A percentile compares a stretch with the other conserved stretches of the same genome.
These are phyloP conservation scores for Phytophthora idaei DNA, from an alignment of 352 stramenopile genomes.

Conservation along the genomic window DNA sequence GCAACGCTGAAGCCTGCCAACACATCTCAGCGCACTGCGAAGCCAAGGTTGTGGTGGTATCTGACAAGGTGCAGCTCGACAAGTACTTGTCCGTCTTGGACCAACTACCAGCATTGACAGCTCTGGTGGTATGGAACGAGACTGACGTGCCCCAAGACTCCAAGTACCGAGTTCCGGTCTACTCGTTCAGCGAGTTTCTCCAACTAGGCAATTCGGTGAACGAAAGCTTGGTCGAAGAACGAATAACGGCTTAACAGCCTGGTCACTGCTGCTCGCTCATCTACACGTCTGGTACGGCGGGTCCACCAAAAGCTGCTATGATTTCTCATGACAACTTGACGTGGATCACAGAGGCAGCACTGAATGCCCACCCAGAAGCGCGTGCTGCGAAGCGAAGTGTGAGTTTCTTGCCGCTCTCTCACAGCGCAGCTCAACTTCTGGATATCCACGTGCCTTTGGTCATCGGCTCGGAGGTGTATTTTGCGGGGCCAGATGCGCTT, in stretches of 20 bases:
- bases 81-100: slow-evolving; percentile 75
- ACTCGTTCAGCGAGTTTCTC: slow-evolving; percentile 64
- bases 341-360: slow-evolving; percentile 58
- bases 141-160: slow-evolving; percentile 27
- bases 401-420: slow-evolving; percentile 84
- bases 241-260: slow-evolving; percentile 55
- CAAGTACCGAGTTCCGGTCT: slow-evolving; percentile 53
- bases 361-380: slow-evolving; percentile 54
- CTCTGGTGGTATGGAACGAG: slow-evolving; percentile 72
- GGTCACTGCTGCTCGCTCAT: slow-evolving; percentile 84
- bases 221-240: slow-evolving; percentile 33
- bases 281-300: slow-evolving; percentile 90
- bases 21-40: slow-evolving; percentile 82
- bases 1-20: slow-evolving; percentile 67
- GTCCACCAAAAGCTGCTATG: slow-evolving; percentile 68
- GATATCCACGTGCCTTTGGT: slow-evolving; percentile 79
- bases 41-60: slow-evolving; percentile 76
- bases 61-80: slow-evolving; percentile 64
- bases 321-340: slow-evolving; percentile 80
- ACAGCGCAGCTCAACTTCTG: slow-evolving; percentile 74
- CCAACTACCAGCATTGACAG: slow-evolving; percentile 72
- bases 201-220: slow-evolving; percentile 46
- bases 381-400: slow-evolving; percentile 62
- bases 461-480: slow-evolving; percentile 73
- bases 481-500: slow-evolving; percentile 73